Evolutionary conservation across 2,329 filamentous ascomycete genomes (phyloP), one percentile per base, ranked within the genome.

Genomic region (Pseudogymnoascus sp.): DNA sequence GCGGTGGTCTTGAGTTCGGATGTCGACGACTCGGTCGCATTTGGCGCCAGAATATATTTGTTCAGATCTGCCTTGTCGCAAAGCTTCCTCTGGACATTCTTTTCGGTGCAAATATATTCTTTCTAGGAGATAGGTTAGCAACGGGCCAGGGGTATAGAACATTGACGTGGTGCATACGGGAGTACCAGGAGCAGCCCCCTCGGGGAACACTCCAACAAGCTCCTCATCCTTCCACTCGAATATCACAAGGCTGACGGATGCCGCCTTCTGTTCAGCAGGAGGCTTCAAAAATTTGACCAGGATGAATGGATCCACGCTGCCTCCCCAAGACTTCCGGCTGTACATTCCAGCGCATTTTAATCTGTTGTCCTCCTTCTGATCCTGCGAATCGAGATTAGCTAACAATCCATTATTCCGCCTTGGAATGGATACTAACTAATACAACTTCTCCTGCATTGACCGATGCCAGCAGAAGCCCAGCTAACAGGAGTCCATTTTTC

Each of bases 311-410:
- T 97, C 91, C 65, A 91, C 84, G 37, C 86, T 84, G 64, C 93
- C 93, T 70, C 91, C 91, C 93, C 93, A 97, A 60, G 88, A 84
- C 72, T 86, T 89, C 73, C 86, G 88, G 78, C 90, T 93, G 80
- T 97, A 97, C 93, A 97, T 97, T 78, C 93, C 85, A 63, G 84
- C 80, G 79, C 93, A 97, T 84, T 88, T 85, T 78, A 96, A 90
- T 72, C 86, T 82, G 72, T 93, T 89, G 37, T 88, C 83, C 61
- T 90, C 85, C 63, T 86, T 85, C 73, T 95, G 83, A 75, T 91
- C 88, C 90, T 96, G 63, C 34, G 31, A 31, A 40, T 4, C 25
- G 25, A 56, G 16, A 11, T 25, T 18, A 36, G 42, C 11, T 31
- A 34, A 21, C 16, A 56, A 56, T 56, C 25, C 28, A 42, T 36